These are phyloP conservation scores for Areca catechu DNA, from an alignment of 176 grass and related monocot genomes.

Conservation along the genomic window DNA sequence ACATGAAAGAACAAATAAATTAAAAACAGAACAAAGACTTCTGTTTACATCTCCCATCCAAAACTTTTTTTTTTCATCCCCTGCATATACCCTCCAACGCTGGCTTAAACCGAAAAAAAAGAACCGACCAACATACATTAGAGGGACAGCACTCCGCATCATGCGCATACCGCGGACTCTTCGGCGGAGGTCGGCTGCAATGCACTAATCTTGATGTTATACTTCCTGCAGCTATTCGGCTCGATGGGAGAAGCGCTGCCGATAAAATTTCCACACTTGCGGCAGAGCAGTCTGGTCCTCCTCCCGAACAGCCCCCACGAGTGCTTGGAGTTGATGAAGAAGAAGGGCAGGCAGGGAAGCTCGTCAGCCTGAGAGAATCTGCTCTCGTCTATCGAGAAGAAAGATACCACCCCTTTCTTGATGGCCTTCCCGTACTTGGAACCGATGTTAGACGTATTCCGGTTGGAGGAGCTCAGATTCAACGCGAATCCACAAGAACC, in stretches of 20 bases:
- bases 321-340: constrained; percentile 25
- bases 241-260: constrained; percentile 22
- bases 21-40: no score
- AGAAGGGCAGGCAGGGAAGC: constrained; percentile 31
- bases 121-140: no score
- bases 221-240: not conserved
- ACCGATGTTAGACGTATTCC: constrained; percentile 38
- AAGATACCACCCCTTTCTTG: constrained; percentile 33
- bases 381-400: constrained; percentile 48
- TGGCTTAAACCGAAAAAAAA: no score
- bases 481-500: constrained; percentile 44
- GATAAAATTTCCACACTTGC: constrained; percentile 36
- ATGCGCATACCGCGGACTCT: no score
- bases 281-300: constrained; percentile 42
- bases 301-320: constrained; percentile 31
- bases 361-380: constrained; percentile 47
- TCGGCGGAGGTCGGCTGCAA: constrained; percentile 24
- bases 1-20: no score
- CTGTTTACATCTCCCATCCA: no score
- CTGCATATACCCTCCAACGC: no score
- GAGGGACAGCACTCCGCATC: no score
- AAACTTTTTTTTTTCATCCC: no score
- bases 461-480: constrained; percentile 34
- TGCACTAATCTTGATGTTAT: constrained; percentile 33
- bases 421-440: constrained; percentile 7